Base-by-base conservation (phyloP, 140 eudicot genomes). In the Anethum foeniculum region DNA sequence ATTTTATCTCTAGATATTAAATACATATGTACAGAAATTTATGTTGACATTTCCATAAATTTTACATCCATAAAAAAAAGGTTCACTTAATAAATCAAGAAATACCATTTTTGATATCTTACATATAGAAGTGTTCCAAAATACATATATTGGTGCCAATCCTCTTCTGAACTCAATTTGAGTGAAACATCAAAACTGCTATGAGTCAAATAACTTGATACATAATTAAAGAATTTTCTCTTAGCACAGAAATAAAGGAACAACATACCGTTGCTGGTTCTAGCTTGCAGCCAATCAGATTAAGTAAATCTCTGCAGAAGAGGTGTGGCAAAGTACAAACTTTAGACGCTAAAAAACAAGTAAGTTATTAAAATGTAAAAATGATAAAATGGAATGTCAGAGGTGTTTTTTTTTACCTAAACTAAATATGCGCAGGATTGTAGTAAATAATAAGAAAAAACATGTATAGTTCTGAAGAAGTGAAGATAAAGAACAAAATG, bases 241-340 rank as follows among this genome's bases (percentile, higher is more conserved):
- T 30, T 67, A 27, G 25, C 38, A 74, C 67, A 27, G 19, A 77
- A 27, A 51, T 30, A 34, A 83, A 38, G 34, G 68, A 62, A 71
- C 80, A 69, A 85, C 97, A 85, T 69, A 91, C 97, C 21, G 98
- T 93, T 36, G 97, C 92, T 58, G 98, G 98, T 88, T 93, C 98
- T 49, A 93, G 92, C 80, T 84, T 71, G 86, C 98, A 93, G 77
- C 98, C 98, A 84, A 90, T 65, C 51, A 93, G 82, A 76, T 93
- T 93, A 81, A 93, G 77, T 46, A 88, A 77, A 81, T 93, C 98
- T 75, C 97, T 93, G 97, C 82, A 82, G 48, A 88, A 86, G 1
- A 81, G 16, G 60, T 71, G n/a, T 12, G 76, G 65, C 30, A 76
- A 76, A 58, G 47, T 76, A 78, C 49, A 36, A 25, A 41, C 34